Conservation (phyloP, 2,329 filamentous ascomycete genomes). For the Microcyclosporella mali region DNA sequence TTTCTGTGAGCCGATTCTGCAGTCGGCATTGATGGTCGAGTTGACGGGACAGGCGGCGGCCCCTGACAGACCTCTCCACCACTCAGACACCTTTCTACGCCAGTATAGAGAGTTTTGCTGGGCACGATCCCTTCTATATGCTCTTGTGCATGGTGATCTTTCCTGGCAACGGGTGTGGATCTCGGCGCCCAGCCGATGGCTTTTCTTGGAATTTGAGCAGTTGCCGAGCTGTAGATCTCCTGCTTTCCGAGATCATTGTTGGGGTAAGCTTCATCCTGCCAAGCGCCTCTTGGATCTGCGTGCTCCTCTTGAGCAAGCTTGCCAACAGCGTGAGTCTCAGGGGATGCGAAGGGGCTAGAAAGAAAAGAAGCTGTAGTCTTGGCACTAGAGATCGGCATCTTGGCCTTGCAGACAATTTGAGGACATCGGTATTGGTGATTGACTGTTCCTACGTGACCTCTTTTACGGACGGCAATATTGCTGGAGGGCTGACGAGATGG, state of each 20-base stretch:
- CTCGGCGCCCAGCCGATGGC: constrained; percentile 8
- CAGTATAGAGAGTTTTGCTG: constrained; percentile 4
- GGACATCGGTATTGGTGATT: constrained; percentile 4
- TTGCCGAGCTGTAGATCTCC: constrained; percentile 7
- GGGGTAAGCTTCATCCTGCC: background rate
- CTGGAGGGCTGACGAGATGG: too few species aligned
- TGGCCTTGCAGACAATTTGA: background rate
- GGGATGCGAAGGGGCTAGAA: constrained; percentile 4
- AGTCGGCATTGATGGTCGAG: constrained; percentile 15
- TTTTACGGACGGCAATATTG: constrained; percentile 12
- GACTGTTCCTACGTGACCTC: constrained; percentile 8
- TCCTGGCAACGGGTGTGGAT: constrained; percentile 2
- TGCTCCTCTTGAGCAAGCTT: background rate
- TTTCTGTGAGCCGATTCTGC: background rate
- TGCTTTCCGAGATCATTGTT: too few species aligned
- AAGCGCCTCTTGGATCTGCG: too few species aligned
- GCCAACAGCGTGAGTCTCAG: background rate
- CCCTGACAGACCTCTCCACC: constrained; percentile 2
- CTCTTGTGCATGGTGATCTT: constrained; percentile 4
- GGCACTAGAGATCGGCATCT: constrained; percentile 1
- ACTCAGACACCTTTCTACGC: too few species aligned
- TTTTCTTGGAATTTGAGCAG: background rate
- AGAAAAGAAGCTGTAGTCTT: background rate
- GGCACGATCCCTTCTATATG: constrained; percentile 3
- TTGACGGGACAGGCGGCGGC: constrained; percentile 23